These are phyloP conservation scores for Clavispora santaluciae DNA, from an alignment of 805 yeast species.

Conservation along the genomic window DNA sequence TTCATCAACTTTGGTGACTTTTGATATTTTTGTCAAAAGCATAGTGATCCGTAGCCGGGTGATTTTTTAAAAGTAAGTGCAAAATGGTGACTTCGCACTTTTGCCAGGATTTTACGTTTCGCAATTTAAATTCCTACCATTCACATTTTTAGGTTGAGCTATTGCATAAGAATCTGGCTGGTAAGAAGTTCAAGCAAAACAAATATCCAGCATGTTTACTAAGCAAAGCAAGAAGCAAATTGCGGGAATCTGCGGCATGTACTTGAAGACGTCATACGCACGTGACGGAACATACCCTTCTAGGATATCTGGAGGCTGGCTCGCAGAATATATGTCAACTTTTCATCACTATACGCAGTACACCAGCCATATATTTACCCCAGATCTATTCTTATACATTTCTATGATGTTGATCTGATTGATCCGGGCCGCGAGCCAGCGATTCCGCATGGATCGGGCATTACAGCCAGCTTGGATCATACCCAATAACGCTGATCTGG, in stretches of 20 bases:
- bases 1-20: too few species aligned
- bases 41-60: too few species aligned
- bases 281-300: background rate
- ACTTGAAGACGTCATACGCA: background rate
- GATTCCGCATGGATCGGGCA: background rate
- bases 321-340: background rate
- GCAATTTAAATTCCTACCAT: too few species aligned
- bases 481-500: background rate
- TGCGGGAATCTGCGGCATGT: background rate
- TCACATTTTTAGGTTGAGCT: too few species aligned
- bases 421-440: constrained; percentile 1
- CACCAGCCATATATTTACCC: background rate
- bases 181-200: background rate
- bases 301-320: background rate
- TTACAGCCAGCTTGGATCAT: background rate
- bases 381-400: background rate
- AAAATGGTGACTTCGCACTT: too few species aligned
- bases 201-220: background rate
- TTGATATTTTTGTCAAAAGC: too few species aligned
- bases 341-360: background rate
- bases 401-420: background rate
- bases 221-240: background rate
- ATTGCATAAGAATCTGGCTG: too few species aligned
- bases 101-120: too few species aligned
- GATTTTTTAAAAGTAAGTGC: too few species aligned